Conservation (phyloP, 1,139 yeast species). For the Hansenula lynferdii region DNA sequence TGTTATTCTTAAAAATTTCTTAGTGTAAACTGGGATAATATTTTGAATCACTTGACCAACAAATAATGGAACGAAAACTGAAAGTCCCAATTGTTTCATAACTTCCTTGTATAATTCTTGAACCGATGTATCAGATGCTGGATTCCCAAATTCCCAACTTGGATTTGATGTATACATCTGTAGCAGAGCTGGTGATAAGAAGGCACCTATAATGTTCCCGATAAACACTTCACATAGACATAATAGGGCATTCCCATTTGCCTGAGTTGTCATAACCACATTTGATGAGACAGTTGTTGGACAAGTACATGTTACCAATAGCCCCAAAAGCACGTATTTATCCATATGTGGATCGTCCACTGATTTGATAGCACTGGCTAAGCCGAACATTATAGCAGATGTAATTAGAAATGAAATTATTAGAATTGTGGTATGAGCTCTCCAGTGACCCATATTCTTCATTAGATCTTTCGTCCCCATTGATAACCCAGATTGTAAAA, state of each 20-base stretch:
- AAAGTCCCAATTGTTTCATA: conserved; percentile 80
- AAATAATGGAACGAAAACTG: conserved; percentile 78
- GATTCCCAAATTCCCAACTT: conserved; percentile 77
- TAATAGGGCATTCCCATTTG: conserved; percentile 75
- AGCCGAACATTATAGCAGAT: conserved; percentile 69
- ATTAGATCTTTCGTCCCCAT: conserved; percentile 61
- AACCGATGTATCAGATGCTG: conserved; percentile 53
- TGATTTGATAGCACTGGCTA: conserved; percentile 60
- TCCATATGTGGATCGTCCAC: conserved; percentile 57
- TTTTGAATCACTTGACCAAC: conserved; percentile 86
- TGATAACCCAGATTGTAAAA: conserved; percentile 73
- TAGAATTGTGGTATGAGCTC: conserved; percentile 74
- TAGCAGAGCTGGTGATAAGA: conserved; percentile 76
- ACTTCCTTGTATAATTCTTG: conserved; percentile 63
- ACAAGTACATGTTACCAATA: conserved; percentile 77
- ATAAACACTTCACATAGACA: conserved; percentile 81
- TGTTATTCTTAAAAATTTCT: conserved; percentile 55
- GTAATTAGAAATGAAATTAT: conserved; percentile 70
- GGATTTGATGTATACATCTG: conserved; percentile 59
- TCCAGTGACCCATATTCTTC: conserved; percentile 64
- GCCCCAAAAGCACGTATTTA: conserved; percentile 72
- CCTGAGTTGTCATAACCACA: conserved; percentile 85
- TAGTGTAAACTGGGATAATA: conserved; percentile 56
- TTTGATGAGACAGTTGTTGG: conserved; percentile 91
- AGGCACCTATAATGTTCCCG: conserved; percentile 82